A percentile compares a stretch with the other conserved stretches of the same genome.
Conservation (phyloP, 208 protist genomes). For the Wallacemonas sp. region DNA sequence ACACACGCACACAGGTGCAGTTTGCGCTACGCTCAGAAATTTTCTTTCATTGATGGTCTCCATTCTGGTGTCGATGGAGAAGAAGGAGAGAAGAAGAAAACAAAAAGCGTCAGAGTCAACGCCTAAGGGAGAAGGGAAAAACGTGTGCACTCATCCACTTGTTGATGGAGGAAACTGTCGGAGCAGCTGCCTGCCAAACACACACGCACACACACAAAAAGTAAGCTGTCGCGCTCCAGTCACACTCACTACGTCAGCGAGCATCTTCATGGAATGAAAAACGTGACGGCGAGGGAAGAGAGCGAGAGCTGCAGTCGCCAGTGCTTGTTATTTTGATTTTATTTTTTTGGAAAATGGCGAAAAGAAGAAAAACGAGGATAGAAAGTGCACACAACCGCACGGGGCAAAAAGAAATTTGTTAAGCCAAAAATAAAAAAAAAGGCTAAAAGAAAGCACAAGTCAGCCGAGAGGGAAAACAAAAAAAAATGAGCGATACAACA, state of each 20-base stretch:
- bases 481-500: conserved; percentile 10
- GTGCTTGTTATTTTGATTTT: too few relatives aligned
- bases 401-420: neutral
- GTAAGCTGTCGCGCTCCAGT: too few relatives aligned
- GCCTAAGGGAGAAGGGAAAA: too few relatives aligned
- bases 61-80: neutral
- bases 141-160: neutral
- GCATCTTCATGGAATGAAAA: neutral
- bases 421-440: conserved; percentile 25
- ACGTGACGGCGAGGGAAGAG: neutral
- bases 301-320: too few relatives aligned
- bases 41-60: neutral
- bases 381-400: neutral
- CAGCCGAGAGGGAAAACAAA: neutral
- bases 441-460: conserved; percentile 9
- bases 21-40: neutral
- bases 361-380: conserved; percentile 9
- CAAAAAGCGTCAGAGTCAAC: neutral
- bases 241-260: too few relatives aligned
- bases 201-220: neutral
- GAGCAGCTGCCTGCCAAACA: neutral
- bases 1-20: too few relatives aligned
- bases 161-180: neutral
- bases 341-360: neutral
- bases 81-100: too few relatives aligned